Evolutionary conservation across 2,329 filamentous ascomycete genomes (phyloP).

Genomic region (Penicillium hesseltinei): DNA sequence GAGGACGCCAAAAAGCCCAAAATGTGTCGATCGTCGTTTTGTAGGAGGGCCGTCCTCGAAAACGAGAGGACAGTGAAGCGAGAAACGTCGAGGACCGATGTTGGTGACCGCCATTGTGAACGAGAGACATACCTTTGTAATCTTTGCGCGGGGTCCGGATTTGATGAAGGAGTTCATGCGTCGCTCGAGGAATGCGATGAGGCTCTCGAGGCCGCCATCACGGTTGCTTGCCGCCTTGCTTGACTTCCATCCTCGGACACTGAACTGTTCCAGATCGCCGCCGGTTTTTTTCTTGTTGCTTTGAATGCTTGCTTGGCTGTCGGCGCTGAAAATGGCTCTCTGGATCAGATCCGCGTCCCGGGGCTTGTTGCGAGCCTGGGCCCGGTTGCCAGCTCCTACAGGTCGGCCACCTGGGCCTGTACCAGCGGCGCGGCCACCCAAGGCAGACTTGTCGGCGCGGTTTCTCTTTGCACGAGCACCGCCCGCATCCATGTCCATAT

Average conservation of each 20-base stretch:
- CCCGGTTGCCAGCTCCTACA: constrained; percentile 19
- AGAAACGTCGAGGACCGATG: constrained; percentile 36
- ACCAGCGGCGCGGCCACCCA: constrained; percentile 4
- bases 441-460: constrained; percentile 15
- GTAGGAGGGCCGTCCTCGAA: constrained; percentile 42
- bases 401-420: constrained; percentile 28
- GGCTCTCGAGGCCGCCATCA: constrained; percentile 64
- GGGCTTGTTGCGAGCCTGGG: constrained; percentile 31
- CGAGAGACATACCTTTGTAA: constrained; percentile 73
- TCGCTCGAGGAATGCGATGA: constrained; percentile 68
- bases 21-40: constrained; percentile 43
- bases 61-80: constrained; percentile 41
- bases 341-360: constrained; percentile 39
- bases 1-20: constrained; percentile 31
- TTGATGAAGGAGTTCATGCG: constrained; percentile 59
- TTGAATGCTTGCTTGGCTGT: constrained; percentile 41
- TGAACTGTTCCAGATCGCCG: constrained; percentile 35
- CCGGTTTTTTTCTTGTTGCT: constrained; percentile 32
- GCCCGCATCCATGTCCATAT: constrained; percentile 57
- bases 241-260: constrained; percentile 61
- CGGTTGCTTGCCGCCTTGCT: constrained; percentile 67
- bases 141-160: constrained; percentile 56
- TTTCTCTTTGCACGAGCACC: constrained; percentile 37
- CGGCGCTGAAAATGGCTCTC: constrained; percentile 34
- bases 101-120: constrained; percentile 43